Conservation (phyloP, 177 flowering plant species). For the Vitis hybrid region DNA sequence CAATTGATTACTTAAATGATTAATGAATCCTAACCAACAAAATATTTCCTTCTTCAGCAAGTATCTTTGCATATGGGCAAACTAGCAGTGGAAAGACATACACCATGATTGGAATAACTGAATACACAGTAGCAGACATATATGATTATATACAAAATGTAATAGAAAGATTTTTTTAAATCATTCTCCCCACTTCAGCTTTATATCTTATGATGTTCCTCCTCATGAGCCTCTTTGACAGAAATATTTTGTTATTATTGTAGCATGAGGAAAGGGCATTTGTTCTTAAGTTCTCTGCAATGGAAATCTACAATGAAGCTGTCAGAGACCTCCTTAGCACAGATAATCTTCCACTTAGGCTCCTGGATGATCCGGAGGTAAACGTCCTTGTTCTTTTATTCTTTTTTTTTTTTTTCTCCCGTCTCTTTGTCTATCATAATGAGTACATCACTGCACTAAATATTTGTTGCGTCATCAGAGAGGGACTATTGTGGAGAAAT, state of each 20-base stretch:
- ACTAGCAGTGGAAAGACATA: constrained; percentile 99
- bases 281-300: constrained; percentile 85
- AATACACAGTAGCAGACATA: constrained; percentile 77
- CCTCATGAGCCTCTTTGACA: neutral
- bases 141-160: constrained; percentile 73
- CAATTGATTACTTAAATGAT: too few species aligned
- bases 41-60: constrained; percentile 49
- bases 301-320: constrained; percentile 95
- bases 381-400: constrained; percentile 8
- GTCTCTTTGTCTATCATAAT: neutral
- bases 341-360: constrained; percentile 68
- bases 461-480: constrained; percentile 40
- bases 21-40: too few species aligned
- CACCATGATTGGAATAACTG: constrained; percentile 95
- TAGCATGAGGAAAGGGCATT: constrained; percentile 91
- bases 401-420: neutral
- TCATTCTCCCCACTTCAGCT: neutral
- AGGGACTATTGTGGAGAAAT: constrained; percentile 86
- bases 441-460: neutral
- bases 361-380: constrained; percentile 98
- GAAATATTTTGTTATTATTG: constrained; percentile 11
- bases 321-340: constrained; percentile 79
- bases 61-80: constrained; percentile 97
- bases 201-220: neutral
- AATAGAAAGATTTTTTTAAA: constrained; percentile 8